Base-by-base conservation (phyloP, 192 early-diverging fungal species). In the Coemansia asiatica region DNA sequence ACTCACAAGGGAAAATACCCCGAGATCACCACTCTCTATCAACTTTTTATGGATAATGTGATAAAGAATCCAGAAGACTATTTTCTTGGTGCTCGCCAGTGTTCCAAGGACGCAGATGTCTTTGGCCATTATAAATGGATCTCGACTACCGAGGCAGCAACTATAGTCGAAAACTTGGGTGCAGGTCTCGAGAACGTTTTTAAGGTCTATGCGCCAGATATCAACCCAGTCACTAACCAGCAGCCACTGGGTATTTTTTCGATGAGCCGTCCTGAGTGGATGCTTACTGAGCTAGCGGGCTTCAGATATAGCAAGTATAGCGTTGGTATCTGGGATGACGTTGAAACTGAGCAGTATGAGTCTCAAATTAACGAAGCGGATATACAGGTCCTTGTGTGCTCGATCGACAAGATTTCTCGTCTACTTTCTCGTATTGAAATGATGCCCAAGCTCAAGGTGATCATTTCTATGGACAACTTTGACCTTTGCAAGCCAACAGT, bases 311-410 rank as follows among this genome's bases (percentile, higher is more conserved):
- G 81, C 9, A 67, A 85, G 12, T 82, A 77, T 62, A 74, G 79
- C 0, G 91, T 94, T 4, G 87, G 92, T 3, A 73, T 97, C 22
- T 90, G 90, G 67, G 94, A 95, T 66, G 87, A 87, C 6, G 76
- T 91, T 3, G 91, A 90, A 50, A 81, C 86, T 1, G 87, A 90
- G 6, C 79, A 84, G 2, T 83, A 93, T 54, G 84, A 90, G 76
- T 90, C 84, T 50, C 90, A 91, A 27, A 73, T 95, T 4, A 93
- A 90, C 72, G 88, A 94, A 46, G 74, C 91, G 6, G 92, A 92
- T 18, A 71, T 88, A 46, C 74, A 81, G 1, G 72, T 87, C 16
- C 54, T 91, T 2, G 81, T 90, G 7, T 87, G 88, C 26, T 86
- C 88, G 2, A 28, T 83, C 47, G 91, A 95, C 69, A 94, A 89